Evolutionary conservation across 176 grass and related monocot species (phyloP), one percentile per base, ranked within the genome.

Genomic region (Rhynchospora breviuscula): DNA sequence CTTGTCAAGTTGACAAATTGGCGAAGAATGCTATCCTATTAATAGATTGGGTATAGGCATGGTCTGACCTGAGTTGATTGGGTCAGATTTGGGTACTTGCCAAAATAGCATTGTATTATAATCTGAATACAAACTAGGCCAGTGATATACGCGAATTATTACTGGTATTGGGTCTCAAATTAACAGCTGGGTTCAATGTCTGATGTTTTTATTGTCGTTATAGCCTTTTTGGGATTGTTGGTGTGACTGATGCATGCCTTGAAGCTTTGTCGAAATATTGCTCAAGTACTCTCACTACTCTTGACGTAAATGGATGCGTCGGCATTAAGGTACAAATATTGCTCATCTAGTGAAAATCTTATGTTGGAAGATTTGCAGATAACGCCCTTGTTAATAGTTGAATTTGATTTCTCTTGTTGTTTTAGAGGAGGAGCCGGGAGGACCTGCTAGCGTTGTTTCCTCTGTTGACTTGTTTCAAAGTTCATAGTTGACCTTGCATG

Each of bases 141-240:
- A 23, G 26, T 52, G 45, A 75, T 52, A 25, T 75, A 75, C 19
- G 8, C 18, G 22, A 12, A 14, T 31, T 22, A 56, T 53, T 56
- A 77, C 23, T 10, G 73, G 48, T 54, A 54, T 7, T 52, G 21
- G 11, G 22, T 54, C 22, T 23, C 13, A 45, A 7, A 45, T 14
- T 54, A 29, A 76, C 12, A 29, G 13, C 47, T 26, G 72, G 17
- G 15, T 11, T 59, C 62, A 47, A 46, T 69, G n/a, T 46, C 17
- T 59, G 47, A 81, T 58, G 48, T 47, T 58, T 87, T 25, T 67
- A 19, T 80, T 57, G 52, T 10, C n/a, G 17, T 62, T 86, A 68
- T 74, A 98, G 90, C 79, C 90, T 98, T 75, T 93, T 94, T 83
- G 95, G 92, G 75, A 94, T 98, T 49, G 58, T 94, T 87, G 92